phyloP scores from a whole-genome alignment of 768 basidiomycete genomes.

The Suillus luteus region DNA sequence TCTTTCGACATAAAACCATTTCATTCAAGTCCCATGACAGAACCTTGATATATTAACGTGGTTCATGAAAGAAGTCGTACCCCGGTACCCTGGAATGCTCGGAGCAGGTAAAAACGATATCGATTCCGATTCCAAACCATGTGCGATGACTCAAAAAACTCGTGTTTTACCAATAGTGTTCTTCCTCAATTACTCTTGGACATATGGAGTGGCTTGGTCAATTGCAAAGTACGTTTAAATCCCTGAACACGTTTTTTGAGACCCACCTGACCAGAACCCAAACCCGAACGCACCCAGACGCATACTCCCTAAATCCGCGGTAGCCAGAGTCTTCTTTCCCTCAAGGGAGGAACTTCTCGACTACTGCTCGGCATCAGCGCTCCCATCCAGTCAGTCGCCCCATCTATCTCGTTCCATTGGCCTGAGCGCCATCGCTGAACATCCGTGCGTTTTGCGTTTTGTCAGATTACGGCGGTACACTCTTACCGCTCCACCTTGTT shows the following conservation, averaged over 20 bases:
- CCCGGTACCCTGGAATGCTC: conserved; percentile 75
- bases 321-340: conserved; percentile 69
- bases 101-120: conserved; percentile 72
- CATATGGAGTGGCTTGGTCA: conserved; percentile 68
- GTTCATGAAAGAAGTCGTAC: conserved; percentile 65
- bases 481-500: conserved; percentile 52
- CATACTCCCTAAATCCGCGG: conserved; percentile 58
- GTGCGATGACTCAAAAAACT: conserved; percentile 11
- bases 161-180: conserved; percentile 47
- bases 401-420: no score
- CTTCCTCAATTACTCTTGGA: conserved; percentile 74
- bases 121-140: no score
- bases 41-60: conserved; percentile 64
- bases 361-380: conserved; percentile 50
- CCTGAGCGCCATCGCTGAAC: no score
- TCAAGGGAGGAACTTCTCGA: conserved; percentile 53
- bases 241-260: conserved; percentile 4
- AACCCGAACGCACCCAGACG: conserved; percentile 42
- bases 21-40: conserved; percentile 34
- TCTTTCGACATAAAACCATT: conserved; percentile 5
- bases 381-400: conserved; percentile 57
- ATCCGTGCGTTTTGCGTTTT: neutral
- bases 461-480: conserved; percentile 68
- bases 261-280: no score
- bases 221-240: conserved; percentile 54